Evolutionary conservation across 2,329 filamentous ascomycete species (phyloP).

Genomic region (Aspergillus intermedius): DNA sequence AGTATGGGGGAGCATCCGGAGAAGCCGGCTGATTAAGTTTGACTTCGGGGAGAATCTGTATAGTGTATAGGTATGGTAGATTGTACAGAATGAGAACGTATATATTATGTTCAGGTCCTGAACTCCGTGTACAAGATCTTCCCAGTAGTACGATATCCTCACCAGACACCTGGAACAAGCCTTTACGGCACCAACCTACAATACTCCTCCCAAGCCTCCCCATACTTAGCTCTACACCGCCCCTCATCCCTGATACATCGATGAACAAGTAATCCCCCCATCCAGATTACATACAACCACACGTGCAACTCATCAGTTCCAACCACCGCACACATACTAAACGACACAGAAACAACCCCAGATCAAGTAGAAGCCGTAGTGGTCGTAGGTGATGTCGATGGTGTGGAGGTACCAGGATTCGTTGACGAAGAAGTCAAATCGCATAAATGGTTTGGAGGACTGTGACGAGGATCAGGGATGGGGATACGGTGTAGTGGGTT

Average conservation of each 20-base stretch:
- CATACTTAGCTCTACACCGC: slow-evolving; percentile 42
- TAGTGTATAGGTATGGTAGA: background rate
- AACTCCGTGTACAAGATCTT: too few species aligned
- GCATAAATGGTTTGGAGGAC: slow-evolving; percentile 43
- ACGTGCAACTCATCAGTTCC: slow-evolving; percentile 32
- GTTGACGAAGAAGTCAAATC: slow-evolving; percentile 44
- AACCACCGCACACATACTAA: slow-evolving; percentile 38
- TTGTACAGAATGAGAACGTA: background rate
- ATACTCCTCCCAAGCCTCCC: slow-evolving; percentile 40
- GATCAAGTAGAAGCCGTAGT: slow-evolving; percentile 39
- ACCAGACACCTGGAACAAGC: slow-evolving; percentile 35
- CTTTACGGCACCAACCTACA: slow-evolving; percentile 38
- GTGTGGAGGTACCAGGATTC: slow-evolving; percentile 44
- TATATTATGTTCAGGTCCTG: background rate
- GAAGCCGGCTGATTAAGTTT: slow-evolving; percentile 5
- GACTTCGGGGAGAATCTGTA: background rate
- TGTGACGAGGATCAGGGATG: slow-evolving; percentile 31
- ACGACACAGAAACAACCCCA: slow-evolving; percentile 42
- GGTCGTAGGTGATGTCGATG: slow-evolving; percentile 39
- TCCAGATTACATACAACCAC: slow-evolving; percentile 43
- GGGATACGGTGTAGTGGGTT: background rate
- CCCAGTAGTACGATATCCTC: background rate
- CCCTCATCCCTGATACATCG: slow-evolving; percentile 43
- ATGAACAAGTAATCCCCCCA: slow-evolving; percentile 41
- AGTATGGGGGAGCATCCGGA: slow-evolving; percentile 9